Percentiles rank a stretch among this genome's conserved stretches.
phyloP scores from a whole-genome alignment of 768 basidiomycete species.

The Lactifluus subvellereus region DNA sequence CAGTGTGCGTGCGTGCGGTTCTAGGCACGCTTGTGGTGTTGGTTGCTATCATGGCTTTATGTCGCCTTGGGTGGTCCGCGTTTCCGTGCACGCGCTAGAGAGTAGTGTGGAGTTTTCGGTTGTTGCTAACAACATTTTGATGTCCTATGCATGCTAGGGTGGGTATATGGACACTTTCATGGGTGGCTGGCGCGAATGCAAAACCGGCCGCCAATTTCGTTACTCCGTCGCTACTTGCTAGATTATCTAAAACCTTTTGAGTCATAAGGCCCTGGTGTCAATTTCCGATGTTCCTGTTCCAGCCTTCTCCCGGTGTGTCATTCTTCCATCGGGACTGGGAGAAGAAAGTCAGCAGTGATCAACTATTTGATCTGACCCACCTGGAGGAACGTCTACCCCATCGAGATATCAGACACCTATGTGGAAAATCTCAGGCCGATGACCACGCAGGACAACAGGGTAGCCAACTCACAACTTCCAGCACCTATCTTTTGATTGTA shows the following conservation, averaged over 20 bases:
- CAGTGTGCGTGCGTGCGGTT: background rate
- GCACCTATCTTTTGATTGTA: slow-evolving; percentile 41
- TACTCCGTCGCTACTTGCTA: background rate
- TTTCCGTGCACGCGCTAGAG: background rate
- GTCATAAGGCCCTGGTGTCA: too few species aligned
- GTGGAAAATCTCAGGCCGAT: background rate
- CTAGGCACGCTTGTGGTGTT: background rate
- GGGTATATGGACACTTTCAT: too few species aligned
- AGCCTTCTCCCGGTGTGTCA: background rate
- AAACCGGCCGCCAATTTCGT: too few species aligned
- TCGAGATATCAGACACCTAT: slow-evolving; percentile 45
- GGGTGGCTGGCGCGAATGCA: too few species aligned
- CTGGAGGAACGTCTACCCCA: slow-evolving; percentile 41
- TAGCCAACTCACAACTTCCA: slow-evolving; percentile 1
- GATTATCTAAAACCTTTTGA: background rate
- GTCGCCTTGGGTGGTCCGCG: background rate
- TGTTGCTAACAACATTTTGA: background rate
- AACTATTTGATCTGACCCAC: slow-evolving; percentile 24
- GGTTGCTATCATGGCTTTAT: background rate
- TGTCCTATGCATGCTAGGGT: background rate
- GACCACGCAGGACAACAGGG: background rate
- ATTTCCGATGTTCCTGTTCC: background rate
- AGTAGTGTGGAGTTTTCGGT: background rate
- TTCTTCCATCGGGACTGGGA: background rate
- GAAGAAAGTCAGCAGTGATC: background rate